Conservation (phyloP, 257 asterid genomes). For the Coffea eugenioides region DNA sequence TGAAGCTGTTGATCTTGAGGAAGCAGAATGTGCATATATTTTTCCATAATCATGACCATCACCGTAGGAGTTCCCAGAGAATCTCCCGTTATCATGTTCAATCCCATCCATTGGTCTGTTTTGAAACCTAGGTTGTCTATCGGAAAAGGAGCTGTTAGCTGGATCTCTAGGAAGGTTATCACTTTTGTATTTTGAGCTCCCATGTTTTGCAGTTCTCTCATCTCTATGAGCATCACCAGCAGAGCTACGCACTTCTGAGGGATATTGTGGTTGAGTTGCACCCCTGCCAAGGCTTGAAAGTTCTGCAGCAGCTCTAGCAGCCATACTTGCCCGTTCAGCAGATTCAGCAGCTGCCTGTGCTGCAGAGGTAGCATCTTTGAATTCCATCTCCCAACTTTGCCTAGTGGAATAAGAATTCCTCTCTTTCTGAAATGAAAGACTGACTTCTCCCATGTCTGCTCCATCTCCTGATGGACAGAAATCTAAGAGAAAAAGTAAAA, state of each 20-base stretch:
- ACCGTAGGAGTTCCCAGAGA: constrained; percentile 22
- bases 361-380: constrained; percentile 88
- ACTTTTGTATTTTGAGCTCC: constrained; percentile 19
- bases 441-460: constrained; percentile 22
- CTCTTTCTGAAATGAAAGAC: constrained; percentile 37
- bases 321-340: constrained; percentile 86
- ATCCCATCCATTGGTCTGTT: constrained; percentile 25
- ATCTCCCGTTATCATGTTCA: constrained; percentile 31
- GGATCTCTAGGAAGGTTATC: constrained; percentile 38
- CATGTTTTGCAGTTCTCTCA: constrained; percentile 31
- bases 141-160: constrained; percentile 24
- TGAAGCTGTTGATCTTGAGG: constrained; percentile 40
- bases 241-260: constrained; percentile 39
- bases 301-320: constrained; percentile 94
- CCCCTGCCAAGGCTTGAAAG: constrained; percentile 48
- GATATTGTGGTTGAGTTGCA: constrained; percentile 37
- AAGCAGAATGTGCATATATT: constrained; percentile 29
- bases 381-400: constrained; percentile 66
- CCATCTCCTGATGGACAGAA: constrained; percentile 21
- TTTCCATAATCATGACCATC: constrained; percentile 31
- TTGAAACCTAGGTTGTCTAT: constrained; percentile 27
- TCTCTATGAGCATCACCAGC: constrained; percentile 27
- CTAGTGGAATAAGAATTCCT: constrained; percentile 31
- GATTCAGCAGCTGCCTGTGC: constrained; percentile 94
- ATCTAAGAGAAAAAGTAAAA: not conserved